Conservation (phyloP, 495 filamentous ascomycete species). For the Penicillium argentinense region DNA sequence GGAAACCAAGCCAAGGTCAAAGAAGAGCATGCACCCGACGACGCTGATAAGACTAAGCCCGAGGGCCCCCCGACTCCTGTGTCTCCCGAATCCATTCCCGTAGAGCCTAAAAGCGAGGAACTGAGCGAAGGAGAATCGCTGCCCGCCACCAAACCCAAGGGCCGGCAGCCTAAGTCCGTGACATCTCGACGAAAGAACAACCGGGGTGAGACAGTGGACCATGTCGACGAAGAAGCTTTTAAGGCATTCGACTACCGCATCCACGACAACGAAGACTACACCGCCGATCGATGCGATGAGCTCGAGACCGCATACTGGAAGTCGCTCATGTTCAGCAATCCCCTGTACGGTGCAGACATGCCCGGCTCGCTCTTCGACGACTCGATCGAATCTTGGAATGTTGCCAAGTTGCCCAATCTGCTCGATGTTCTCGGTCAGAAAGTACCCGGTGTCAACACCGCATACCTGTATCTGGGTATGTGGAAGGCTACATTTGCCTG, state of each 20-base stretch:
- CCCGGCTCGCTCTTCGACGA: slow-evolving; percentile 95
- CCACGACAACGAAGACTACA: slow-evolving; percentile 78
- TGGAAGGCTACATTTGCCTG: slow-evolving; percentile 99
- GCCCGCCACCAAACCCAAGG: slow-evolving; percentile 45
- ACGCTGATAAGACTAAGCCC: slow-evolving; percentile 38
- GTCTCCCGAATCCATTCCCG: slow-evolving; percentile 49
- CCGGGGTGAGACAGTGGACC: slow-evolving; percentile 64
- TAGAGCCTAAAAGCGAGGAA: slow-evolving; percentile 49
- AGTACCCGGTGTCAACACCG: slow-evolving; percentile 95
- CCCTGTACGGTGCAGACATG: slow-evolving; percentile 96
- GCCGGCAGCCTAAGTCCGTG: slow-evolving; percentile 58
- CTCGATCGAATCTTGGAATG: slow-evolving; percentile 81
- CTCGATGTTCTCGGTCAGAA: slow-evolving; percentile 94
- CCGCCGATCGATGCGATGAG: slow-evolving; percentile 87
- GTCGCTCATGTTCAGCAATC: slow-evolving; percentile 88
- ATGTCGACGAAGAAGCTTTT: slow-evolving; percentile 82
- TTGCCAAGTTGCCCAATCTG: slow-evolving; percentile 89
- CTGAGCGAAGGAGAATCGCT: slow-evolving; percentile 53
- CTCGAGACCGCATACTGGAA: slow-evolving; percentile 95
- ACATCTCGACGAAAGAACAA: slow-evolving; percentile 77
- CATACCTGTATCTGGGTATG: slow-evolving; percentile 98
- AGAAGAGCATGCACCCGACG: slow-evolving; percentile 46
- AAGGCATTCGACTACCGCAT: slow-evolving; percentile 86
- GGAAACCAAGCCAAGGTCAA: slow-evolving; percentile 43
- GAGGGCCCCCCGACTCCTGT: slow-evolving; percentile 55